Evolutionary conservation across 495 filamentous ascomycete species (phyloP).

Genomic region (Clohesyomyces aquaticus): DNA sequence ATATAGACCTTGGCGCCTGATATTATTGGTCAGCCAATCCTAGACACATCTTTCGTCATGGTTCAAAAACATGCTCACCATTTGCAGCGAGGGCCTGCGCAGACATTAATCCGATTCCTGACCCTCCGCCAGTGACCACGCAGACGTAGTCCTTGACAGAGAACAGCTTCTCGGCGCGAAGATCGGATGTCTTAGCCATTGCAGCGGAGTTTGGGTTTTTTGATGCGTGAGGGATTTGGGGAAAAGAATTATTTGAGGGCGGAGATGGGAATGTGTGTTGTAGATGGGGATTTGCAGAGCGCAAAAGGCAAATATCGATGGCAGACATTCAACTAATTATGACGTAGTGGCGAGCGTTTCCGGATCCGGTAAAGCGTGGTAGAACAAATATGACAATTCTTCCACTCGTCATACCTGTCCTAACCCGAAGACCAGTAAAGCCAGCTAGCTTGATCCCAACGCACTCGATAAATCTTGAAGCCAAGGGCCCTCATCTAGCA

Average conservation of each 20-base stretch:
- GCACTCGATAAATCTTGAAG: too few species aligned
- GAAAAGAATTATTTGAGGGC: background rate
- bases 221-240: background rate
- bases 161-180: constrained; percentile 54
- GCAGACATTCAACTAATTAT: background rate
- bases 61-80: constrained; percentile 34
- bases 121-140: constrained; percentile 59
- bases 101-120: constrained; percentile 52
- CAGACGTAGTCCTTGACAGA: constrained; percentile 64
- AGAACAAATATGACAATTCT: too few species aligned
- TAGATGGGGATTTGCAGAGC: background rate
- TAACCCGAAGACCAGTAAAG: too few species aligned
- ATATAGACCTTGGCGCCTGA: constrained; percentile 52
- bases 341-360: background rate
- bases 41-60: background rate
- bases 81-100: constrained; percentile 51
- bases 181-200: constrained; percentile 32
- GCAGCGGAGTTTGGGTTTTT: background rate
- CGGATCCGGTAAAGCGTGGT: background rate
- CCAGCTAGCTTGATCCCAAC: too few species aligned
- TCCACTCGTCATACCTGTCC: too few species aligned
- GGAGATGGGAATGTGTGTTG: background rate
- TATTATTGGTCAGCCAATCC: constrained; percentile 14
- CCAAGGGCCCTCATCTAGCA: too few species aligned
- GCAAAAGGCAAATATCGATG: background rate